Percentiles rank a stretch among this genome's conserved stretches.
These are phyloP conservation scores for Tuber umbilicatum DNA, from an alignment of 495 filamentous ascomycete genomes.

Conservation along the genomic window DNA sequence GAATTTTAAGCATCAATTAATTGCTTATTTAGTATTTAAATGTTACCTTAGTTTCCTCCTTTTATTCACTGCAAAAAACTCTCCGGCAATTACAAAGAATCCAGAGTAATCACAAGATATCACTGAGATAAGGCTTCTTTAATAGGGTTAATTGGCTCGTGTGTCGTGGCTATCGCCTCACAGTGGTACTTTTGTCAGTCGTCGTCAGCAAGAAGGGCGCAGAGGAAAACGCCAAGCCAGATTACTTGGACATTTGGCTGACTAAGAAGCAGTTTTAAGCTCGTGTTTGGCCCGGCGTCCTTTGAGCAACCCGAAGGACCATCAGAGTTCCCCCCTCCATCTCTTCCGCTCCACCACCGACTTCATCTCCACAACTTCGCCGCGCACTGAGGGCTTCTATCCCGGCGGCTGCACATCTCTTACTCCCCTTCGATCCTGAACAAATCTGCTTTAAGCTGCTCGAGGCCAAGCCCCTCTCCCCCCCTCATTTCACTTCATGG, in stretches of 20 bases:
- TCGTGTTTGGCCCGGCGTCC: background rate
- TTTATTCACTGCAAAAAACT: background rate
- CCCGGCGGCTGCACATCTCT: background rate
- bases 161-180: background rate
- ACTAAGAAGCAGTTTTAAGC: background rate
- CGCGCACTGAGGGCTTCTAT: background rate
- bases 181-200: background rate
- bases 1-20: background rate
- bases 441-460: background rate
- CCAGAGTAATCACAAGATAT: background rate
- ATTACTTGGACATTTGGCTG: background rate
- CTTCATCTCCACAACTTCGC: background rate
- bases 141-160: background rate
- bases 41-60: background rate
- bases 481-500: background rate
- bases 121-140: background rate
- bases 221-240: background rate
- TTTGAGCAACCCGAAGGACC: background rate
- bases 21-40: no score
- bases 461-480: background rate
- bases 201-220: background rate
- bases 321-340: background rate
- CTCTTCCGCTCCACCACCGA: conserved; percentile 1
- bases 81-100: background rate
- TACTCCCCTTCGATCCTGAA: background rate